Evolutionary conservation across 768 basidiomycete species (phyloP).

Genomic region (Nidularia pulvinata): DNA sequence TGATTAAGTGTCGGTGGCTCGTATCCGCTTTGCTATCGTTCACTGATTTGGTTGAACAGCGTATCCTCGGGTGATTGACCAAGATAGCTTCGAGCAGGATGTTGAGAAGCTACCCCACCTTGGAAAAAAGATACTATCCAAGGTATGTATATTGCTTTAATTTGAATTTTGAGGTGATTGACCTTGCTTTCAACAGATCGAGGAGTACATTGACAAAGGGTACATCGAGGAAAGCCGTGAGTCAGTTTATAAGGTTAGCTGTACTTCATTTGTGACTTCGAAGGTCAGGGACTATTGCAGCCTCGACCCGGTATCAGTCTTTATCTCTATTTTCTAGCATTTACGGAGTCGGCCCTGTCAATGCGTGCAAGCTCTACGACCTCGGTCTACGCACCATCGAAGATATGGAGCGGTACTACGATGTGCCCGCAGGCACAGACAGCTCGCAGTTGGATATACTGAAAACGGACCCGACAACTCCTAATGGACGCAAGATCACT

Average conservation of each 20-base stretch:
- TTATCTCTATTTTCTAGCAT: slow-evolving; percentile 61
- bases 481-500: slow-evolving; percentile 21
- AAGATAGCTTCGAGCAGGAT: slow-evolving; percentile 30
- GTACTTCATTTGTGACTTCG: slow-evolving; percentile 2
- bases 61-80: slow-evolving; percentile 43
- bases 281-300: slow-evolving; percentile 43
- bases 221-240: slow-evolving; percentile 60
- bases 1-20: slow-evolving; percentile 24
- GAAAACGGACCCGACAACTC: slow-evolving; percentile 24
- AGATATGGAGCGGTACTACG: slow-evolving; percentile 70
- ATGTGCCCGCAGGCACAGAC: slow-evolving; percentile 26
- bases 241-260: slow-evolving; percentile 6
- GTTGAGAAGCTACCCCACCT: slow-evolving; percentile 42
- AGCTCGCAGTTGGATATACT: slow-evolving; percentile 7
- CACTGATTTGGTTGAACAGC: slow-evolving; percentile 26
- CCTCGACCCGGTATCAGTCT: slow-evolving; percentile 52
- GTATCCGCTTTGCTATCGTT: not conserved
- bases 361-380: slow-evolving; percentile 64
- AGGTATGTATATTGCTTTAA: slow-evolving; percentile 26
- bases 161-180: no score
- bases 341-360: slow-evolving; percentile 76
- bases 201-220: slow-evolving; percentile 58
- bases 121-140: slow-evolving; percentile 48
- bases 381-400: slow-evolving; percentile 66
- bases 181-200: slow-evolving; percentile 37